Evolutionary conservation across 768 basidiomycete genomes (phyloP).

Genomic region (Agrocybe chaxingu): DNA sequence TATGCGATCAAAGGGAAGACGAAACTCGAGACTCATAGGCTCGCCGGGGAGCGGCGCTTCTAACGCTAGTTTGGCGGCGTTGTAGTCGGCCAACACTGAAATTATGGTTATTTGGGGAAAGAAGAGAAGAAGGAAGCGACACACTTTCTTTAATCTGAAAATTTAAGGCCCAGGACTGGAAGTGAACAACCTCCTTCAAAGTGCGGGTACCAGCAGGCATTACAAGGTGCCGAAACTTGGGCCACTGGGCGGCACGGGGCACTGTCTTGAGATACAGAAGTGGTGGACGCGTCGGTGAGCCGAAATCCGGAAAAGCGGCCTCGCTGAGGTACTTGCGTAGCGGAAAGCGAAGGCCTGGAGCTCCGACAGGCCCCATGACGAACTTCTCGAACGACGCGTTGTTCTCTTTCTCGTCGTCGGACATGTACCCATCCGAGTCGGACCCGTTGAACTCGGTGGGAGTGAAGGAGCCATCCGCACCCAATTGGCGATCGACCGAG

Average conservation of each 20-base stretch:
- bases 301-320: not conserved
- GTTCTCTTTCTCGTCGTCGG: not conserved
- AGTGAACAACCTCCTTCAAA: not conserved
- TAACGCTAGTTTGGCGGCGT: conserved; percentile 3
- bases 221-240: not conserved
- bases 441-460: too few species aligned
- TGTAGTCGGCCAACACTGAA: not conserved
- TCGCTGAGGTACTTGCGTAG: conserved; percentile 2
- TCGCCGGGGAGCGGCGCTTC: conserved; percentile 4
- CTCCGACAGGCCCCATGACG: not conserved
- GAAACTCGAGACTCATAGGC: conserved; percentile 7
- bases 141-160: not conserved
- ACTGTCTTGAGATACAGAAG: not conserved
- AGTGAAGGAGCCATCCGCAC: too few species aligned
- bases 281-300: not conserved
- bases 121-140: not conserved
- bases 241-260: not conserved
- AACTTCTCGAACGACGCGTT: not conserved
- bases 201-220: not conserved
- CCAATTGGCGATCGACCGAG: too few species aligned
- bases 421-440: not conserved
- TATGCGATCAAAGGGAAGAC: conserved; percentile 11
- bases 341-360: conserved; percentile 1
- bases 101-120: not conserved
- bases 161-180: not conserved